Evolutionary conservation across 805 yeast species (phyloP), one percentile per base, ranked within the genome.

Genomic region (Saccharomyces cerevisiae): DNA sequence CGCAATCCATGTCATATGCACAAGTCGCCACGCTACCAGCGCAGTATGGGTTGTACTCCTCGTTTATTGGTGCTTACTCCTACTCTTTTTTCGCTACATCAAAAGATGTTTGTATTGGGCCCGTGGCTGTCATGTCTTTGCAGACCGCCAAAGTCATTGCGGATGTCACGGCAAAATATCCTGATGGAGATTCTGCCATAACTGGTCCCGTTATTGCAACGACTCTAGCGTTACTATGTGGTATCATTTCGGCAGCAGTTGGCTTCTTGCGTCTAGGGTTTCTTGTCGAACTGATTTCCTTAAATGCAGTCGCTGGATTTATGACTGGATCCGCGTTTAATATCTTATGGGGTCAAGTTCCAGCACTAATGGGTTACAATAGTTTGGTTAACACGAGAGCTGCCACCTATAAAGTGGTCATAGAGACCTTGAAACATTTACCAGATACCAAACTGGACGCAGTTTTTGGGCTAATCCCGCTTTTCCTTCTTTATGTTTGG

Each of bases 1-100:
- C 97, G 3, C 97, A 91, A 71, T 84, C 94, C 3, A 91, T 91
- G 97, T 90, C 97, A 0, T 91, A 91, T 67, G 97, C 97, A 8
- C 83, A 80, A 65, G 73, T 91, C 57, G 97, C 97, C 5, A 83
- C 87, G 4, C 77, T 91, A 57, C 76, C 83, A 4, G 82, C 96
- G 5, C 85, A 90, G 69, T 91, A 84, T 63, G 97, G 97, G 50
- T 79, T 91, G 49, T 91, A 91, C 71, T 88, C 97, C 13, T 87
- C 96, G 0, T 91, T 91, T 65, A 84, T 91, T 49, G 97, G 97
- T 66, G 96, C 90, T 11, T 79, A 89, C 65, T 81, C 87, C 51
- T 91, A 91, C 70, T 85, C 96, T 50, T 79, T 91, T 63, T 91
- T 91, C 72, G 97, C 97, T 13, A 91, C 97, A 13, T 87, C 96